Conservation (phyloP, 495 filamentous ascomycete species). For the Lindgomyces ingoldianus region DNA sequence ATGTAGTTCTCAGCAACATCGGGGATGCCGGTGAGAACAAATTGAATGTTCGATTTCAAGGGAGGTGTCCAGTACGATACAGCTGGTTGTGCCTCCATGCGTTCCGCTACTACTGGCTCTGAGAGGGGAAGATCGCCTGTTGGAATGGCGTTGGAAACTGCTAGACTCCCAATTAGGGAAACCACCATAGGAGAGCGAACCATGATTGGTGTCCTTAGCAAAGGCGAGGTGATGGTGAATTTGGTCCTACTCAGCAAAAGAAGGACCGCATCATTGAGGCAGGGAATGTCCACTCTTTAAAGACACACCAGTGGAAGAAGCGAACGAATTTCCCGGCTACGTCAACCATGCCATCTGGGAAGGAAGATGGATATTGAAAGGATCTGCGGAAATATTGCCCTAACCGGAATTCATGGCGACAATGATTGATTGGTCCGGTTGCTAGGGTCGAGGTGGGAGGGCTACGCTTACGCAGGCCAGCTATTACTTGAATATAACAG, state of each 20-base stretch:
- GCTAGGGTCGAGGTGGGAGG: not conserved
- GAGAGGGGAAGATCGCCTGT: slow-evolving; percentile 17
- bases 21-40: slow-evolving; percentile 25
- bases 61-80: slow-evolving; percentile 24
- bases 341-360: not conserved
- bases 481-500: not conserved
- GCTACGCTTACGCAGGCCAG: not conserved
- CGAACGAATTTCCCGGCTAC: not conserved
- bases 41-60: slow-evolving; percentile 28
- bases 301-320: not conserved
- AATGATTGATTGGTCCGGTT: not conserved
- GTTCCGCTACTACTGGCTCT: slow-evolving; percentile 11
- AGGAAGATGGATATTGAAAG: not conserved
- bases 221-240: not conserved
- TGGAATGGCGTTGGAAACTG: slow-evolving; percentile 14
- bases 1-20: slow-evolving; percentile 24
- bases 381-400: slow-evolving; percentile 5
- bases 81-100: not conserved
- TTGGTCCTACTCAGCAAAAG: not conserved
- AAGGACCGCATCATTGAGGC: not conserved
- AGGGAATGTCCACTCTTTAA: not conserved
- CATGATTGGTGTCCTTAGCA: not conserved
- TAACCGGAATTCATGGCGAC: not conserved
- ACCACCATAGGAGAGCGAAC: not conserved
- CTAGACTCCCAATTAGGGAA: slow-evolving; percentile 11